phyloP scores from a whole-genome alignment of 1,284 basidiomycete species.

The Thelephora terrestris region DNA sequence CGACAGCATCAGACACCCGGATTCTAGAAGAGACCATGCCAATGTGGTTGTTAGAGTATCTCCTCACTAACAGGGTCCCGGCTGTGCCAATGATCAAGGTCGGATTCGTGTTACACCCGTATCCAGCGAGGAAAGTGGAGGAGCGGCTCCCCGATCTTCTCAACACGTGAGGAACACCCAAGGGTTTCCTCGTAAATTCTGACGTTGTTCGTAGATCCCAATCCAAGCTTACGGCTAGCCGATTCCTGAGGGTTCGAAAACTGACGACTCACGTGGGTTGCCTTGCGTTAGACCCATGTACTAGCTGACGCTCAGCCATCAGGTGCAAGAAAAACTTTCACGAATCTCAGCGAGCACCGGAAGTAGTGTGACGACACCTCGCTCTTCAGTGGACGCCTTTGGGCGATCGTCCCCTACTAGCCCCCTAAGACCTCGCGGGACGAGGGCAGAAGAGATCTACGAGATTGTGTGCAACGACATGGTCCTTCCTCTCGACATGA shows the following conservation, averaged over 20 bases:
- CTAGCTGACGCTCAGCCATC: constrained; percentile 1
- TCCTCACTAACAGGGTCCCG: constrained; percentile 61
- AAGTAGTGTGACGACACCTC: constrained; percentile 27
- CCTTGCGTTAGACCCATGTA: not conserved
- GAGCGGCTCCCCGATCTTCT: constrained; percentile 66
- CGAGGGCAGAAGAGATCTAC: constrained; percentile 63
- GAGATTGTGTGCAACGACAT: constrained; percentile 85
- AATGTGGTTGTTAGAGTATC: constrained; percentile 82
- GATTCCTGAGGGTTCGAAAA: constrained; percentile 79
- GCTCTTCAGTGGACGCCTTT: constrained; percentile 34
- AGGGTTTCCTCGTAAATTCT: constrained; percentile 5
- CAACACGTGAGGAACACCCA: constrained; percentile 48
- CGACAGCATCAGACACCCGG: constrained; percentile 53
- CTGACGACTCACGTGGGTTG: constrained; percentile 68
- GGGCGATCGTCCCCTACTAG: constrained; percentile 4
- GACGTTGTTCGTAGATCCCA: constrained; percentile 41
- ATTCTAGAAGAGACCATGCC: constrained; percentile 75
- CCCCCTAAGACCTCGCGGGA: constrained; percentile 13
- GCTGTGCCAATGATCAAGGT: constrained; percentile 53
- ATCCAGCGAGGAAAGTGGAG: constrained; percentile 43
- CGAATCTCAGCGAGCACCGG: constrained; percentile 28
- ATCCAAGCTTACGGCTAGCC: constrained; percentile 80
- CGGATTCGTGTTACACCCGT: constrained; percentile 83
- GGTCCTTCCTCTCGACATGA: constrained; percentile 76
- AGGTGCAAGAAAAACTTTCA: constrained; percentile 86